Conservation (phyloP, 2,329 filamentous ascomycete genomes). For the Xylariales sp. region DNA sequence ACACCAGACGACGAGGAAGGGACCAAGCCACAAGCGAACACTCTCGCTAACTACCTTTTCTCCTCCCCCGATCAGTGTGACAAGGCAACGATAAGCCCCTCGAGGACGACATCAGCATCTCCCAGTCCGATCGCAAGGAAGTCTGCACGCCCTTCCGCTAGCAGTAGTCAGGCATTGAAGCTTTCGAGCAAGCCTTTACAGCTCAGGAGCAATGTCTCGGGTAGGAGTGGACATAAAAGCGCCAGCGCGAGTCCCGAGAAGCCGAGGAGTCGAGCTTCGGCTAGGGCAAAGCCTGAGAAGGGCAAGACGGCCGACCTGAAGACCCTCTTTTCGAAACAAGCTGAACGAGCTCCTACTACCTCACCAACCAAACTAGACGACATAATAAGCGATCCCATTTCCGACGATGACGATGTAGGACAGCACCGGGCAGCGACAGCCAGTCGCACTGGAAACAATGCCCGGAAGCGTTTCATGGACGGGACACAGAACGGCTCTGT, state of each 20-base stretch:
- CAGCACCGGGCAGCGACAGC: slow-evolving; percentile 44
- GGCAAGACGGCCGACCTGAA: slow-evolving; percentile 52
- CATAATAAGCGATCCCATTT: slow-evolving; percentile 52
- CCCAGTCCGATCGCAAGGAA: slow-evolving; percentile 23
- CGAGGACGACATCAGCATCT: slow-evolving; percentile 13
- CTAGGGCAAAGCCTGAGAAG: slow-evolving; percentile 39
- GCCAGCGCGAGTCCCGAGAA: slow-evolving; percentile 45
- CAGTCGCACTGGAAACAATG: slow-evolving; percentile 53
- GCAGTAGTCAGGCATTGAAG: slow-evolving; percentile 17
- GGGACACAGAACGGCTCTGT: slow-evolving; percentile 21
- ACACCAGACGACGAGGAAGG: slow-evolving; percentile 46
- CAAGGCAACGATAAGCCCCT: slow-evolving; percentile 17
- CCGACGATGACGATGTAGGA: slow-evolving; percentile 54
- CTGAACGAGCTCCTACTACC: slow-evolving; percentile 40
- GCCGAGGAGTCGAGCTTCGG: slow-evolving; percentile 23
- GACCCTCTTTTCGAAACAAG: slow-evolving; percentile 58
- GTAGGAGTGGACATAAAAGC: slow-evolving; percentile 27
- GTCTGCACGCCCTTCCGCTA: slow-evolving; percentile 1
- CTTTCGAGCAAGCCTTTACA: slow-evolving; percentile 20
- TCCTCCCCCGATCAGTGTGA: slow-evolving; percentile 44
- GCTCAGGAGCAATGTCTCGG: slow-evolving; percentile 19
- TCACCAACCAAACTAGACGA: slow-evolving; percentile 38
- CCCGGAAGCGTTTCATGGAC: slow-evolving; percentile 47
- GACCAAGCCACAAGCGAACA: slow-evolving; percentile 34
- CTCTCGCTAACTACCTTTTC: slow-evolving; percentile 48